Percentiles rank a stretch among this genome's conserved stretches.
Conservation (phyloP, 768 basidiomycete genomes). For the Suillus luteus region DNA sequence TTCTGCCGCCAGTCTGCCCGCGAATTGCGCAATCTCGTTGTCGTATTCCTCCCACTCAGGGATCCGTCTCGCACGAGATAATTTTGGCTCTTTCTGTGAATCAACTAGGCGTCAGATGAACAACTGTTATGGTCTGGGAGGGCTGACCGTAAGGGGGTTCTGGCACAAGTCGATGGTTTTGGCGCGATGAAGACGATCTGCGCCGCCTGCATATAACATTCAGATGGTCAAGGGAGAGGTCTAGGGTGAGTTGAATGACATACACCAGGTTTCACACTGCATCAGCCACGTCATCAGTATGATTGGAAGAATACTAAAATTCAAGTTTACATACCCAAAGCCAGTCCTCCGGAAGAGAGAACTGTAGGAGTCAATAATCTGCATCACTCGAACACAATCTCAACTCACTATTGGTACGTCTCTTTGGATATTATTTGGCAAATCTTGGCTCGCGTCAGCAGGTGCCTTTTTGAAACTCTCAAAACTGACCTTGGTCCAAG, state of each 20-base stretch:
- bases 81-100: conserved; percentile 92
- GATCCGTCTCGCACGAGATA: conserved; percentile 89
- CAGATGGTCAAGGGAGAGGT: conserved; percentile 10
- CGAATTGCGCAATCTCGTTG: conserved; percentile 82
- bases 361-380: conserved; percentile 43
- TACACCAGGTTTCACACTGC: conserved; percentile 99
- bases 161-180: conserved; percentile 97
- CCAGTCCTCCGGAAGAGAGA: conserved; percentile 91
- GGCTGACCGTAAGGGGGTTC: conserved; percentile 86
- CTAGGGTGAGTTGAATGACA: conserved; percentile 26
- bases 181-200: conserved; percentile 74
- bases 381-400: background rate
- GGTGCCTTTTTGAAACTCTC: background rate
- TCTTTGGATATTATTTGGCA: conserved; percentile 93
- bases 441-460: conserved; percentile 49
- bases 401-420: conserved; percentile 88
- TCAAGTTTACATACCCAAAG: conserved; percentile 72
- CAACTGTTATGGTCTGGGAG: too few species aligned
- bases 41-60: conserved; percentile 99
- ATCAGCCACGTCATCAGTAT: conserved; percentile 11
- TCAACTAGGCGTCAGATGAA: conserved; percentile 6
- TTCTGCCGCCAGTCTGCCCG: conserved; percentile 65
- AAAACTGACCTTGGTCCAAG: conserved; percentile 78
- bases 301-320: background rate
- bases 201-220: conserved; percentile 56